Evolutionary conservation across 352 stramenopile genomes (phyloP), one percentile per base, ranked within the genome.

Genomic region (Plasmopara muralis): DNA sequence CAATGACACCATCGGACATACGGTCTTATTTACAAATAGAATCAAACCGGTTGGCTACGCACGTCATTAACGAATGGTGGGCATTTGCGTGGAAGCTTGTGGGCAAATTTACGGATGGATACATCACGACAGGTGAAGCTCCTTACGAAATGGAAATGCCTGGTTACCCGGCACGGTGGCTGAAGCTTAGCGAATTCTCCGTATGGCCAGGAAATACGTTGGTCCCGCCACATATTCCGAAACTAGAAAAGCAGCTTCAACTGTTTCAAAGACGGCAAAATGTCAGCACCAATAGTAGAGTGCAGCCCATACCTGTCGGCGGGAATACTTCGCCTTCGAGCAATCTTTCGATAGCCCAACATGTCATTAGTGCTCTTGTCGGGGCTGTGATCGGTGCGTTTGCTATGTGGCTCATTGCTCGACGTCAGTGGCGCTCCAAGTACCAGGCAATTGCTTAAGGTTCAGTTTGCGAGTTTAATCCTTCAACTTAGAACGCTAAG

Each of bases 31-130:
- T 83, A 15, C 54, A 87, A 39, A 53, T 64, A 13, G 53, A 71
- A 37, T 73, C 60, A 9, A 89, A 89, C 49, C 61, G 43, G 40
- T 73, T 89, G 53, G 80, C 75, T 18, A 65, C 58, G 8, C 40
- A 53, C 39, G 70, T 90, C 12, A 73, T 90, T n/a, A 59, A 72
- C 12, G 53, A 68, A 28, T 90, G 80, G 80, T 90, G 80, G 80
- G 9, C 49, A 1, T 72, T 89, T 28, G 80, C 77, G 13, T 90
- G 80, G 80, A 67, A 55, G 13, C 61, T 90, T 37, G 73, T 90
- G 9, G 74, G 75, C 25, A 90, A 90, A 64, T 91, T 79, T 50
- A 74, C 72, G 31, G 69, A 87, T 45, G 81, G 81, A 16, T 88
- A 85, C 56, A 66, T 91, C 39, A 86, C 76, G 9, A 89, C 72